These are phyloP conservation scores for Fusarium heterosporum DNA, from an alignment of 2,329 filamentous ascomycete species.

Conservation along the genomic window DNA sequence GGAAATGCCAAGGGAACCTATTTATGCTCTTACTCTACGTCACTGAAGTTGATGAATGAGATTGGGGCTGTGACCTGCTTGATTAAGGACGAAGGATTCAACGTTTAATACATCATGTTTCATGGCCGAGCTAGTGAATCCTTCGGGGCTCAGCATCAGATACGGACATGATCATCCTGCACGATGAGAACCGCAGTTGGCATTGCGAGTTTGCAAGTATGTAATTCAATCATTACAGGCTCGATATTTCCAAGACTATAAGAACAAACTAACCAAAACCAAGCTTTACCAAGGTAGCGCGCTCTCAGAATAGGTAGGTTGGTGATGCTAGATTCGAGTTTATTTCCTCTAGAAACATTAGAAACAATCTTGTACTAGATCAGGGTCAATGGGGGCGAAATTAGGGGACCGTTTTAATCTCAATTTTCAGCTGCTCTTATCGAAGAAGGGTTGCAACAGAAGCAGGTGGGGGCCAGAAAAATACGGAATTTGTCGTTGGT, in stretches of 20 bases:
- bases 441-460: neutral
- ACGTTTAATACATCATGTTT: slow-evolving; percentile 8
- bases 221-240: too few species aligned
- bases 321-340: neutral
- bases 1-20: neutral
- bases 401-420: neutral
- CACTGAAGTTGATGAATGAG: neutral
- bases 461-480: too few species aligned
- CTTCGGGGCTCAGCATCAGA: neutral
- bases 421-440: neutral
- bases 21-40: neutral
- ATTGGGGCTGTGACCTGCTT: neutral
- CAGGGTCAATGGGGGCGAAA: neutral
- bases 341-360: neutral
- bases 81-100: neutral
- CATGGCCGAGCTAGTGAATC: neutral
- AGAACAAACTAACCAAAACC: neutral
- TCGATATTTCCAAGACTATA: too few species aligned
- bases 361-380: neutral
- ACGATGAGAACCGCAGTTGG: neutral
- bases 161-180: neutral
- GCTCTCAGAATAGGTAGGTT: neutral
- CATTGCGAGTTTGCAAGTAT: neutral
- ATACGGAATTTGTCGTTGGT: too few species aligned
- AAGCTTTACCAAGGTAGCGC: neutral